Evolutionary conservation across 129 eudicot species (phyloP), one percentile per base, ranked within the genome.

Genomic region (Mikania micrantha): DNA sequence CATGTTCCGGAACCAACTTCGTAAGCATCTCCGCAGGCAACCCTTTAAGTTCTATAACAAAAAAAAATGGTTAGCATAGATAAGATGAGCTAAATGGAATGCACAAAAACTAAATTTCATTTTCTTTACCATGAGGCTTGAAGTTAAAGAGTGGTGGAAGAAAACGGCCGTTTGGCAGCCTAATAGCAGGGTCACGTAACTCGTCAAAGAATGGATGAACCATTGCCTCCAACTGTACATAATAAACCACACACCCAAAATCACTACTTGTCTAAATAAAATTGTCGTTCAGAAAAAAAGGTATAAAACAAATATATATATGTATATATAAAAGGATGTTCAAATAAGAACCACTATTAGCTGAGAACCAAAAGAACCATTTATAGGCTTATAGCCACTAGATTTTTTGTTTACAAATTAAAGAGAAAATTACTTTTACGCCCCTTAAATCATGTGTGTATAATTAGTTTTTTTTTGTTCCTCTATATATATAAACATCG

Each of bases 131-230:
- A 60, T 87, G 95, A 60, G 92, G 57, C 71, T 87, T 90, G 22
- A 90, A 90, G 84, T 90, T 90, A 72, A 90, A 90, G n/a, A 90
- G 81, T 4, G 97, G 97, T 20, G 97, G 97, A 67, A 90, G 83
- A 20, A 73, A 77, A n/a, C 95, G 91, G 44, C 97, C 95, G 64
- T 83, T 90, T 63, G 97, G 95, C 50, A 90, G 78, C 60, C 92
- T 87, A 27, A 90, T 80, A 72, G 80, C 83, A 17, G 95, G 87
- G 70, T 90, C 97, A 78, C 95, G 97, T 42, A 90, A 70, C 83
- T 90, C 97, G 70, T 90, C 95, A 61, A 90, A 90, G 66, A 90
- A 90, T 4, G 91, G 91, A 77, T 90, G 97, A 39, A 76, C 60
- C 76, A 90, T 47, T 41, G 87, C 88, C 77, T 90, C 97, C 80